phyloP scores from a whole-genome alignment of 2,329 filamentous ascomycete genomes.

The Sodiomyces alkalinus region DNA sequence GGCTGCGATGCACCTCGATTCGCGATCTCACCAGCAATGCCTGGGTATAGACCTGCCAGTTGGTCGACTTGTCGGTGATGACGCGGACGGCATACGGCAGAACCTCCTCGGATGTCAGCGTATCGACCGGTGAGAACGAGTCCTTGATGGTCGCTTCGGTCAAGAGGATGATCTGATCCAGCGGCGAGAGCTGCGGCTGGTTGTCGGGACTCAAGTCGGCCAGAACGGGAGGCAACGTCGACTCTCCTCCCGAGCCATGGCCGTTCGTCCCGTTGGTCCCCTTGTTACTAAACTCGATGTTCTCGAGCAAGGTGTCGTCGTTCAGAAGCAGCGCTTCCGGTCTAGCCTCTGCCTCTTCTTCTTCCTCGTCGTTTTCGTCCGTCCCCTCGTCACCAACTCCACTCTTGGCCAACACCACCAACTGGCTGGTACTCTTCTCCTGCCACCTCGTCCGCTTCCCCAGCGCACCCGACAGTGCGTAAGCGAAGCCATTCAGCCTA shows the following conservation, averaged over 20 bases:
- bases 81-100: constrained; percentile 82
- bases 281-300: constrained; percentile 51
- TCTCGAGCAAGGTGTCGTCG: constrained; percentile 84
- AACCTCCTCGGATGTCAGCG: constrained; percentile 84
- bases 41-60: constrained; percentile 97
- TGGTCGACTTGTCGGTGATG: constrained; percentile 74
- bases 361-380: constrained; percentile 6
- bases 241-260: constrained; percentile 17
- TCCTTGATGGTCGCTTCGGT: constrained; percentile 83
- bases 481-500: constrained; percentile 54
- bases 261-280: constrained; percentile 22
- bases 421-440: constrained; percentile 66
- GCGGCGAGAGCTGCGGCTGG: constrained; percentile 65
- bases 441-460: constrained; percentile 77
- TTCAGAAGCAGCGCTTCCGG: constrained; percentile 68
- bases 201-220: constrained; percentile 55
- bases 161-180: constrained; percentile 84
- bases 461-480: constrained; percentile 70
- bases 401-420: constrained; percentile 82
- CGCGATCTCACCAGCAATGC: constrained; percentile 78
- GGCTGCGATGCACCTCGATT: constrained; percentile 74
- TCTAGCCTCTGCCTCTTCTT: constrained; percentile 14
- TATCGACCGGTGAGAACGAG: constrained; percentile 66
- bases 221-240: constrained; percentile 43
- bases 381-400: constrained; percentile 17